A percentile compares a stretch with the other conserved stretches of the same genome.
Evolutionary conservation across 306 rosid genomes (phyloP).

Genomic region (Dryas alaskensis): DNA sequence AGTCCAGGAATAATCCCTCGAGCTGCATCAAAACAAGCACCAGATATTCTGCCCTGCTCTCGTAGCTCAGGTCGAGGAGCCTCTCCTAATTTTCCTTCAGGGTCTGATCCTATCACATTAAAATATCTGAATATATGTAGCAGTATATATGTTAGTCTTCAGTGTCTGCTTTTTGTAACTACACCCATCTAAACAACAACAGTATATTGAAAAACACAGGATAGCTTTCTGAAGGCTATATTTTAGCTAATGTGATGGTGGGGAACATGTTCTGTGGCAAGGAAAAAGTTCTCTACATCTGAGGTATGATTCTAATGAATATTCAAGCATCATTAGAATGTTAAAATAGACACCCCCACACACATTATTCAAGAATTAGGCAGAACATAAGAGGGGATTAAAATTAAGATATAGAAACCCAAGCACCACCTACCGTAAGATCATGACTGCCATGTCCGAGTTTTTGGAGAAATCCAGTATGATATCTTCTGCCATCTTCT

Average conservation of each 20-base stretch:
- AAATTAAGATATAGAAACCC: not conserved
- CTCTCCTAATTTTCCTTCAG: slow-evolving; percentile 87
- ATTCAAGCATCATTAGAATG: no score
- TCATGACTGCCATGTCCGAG: slow-evolving; percentile 93
- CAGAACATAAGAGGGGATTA: not conserved
- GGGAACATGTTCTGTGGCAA: no score
- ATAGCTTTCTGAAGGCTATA: no score
- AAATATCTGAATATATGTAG: slow-evolving; percentile 54
- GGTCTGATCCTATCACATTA: slow-evolving; percentile 92
- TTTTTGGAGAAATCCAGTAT: slow-evolving; percentile 87
- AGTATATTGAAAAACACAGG: no score
- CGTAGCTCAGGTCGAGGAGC: slow-evolving; percentile 91
- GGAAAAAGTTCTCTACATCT: no score
- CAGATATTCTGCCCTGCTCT: slow-evolving; percentile 87
- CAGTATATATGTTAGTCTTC: slow-evolving; percentile 7
- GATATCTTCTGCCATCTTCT: slow-evolving; percentile 98
- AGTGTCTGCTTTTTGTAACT: not conserved
- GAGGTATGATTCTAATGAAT: no score
- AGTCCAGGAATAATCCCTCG: slow-evolving; percentile 68
- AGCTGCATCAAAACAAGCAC: slow-evolving; percentile 93
- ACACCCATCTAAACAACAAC: no score
- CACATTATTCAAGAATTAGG: not conserved
- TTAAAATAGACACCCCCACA: no score
- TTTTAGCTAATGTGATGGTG: no score
- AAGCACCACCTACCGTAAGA: slow-evolving; percentile 57